Percentiles rank a stretch among this genome's conserved stretches.
Conservation (phyloP, 768 basidiomycete species). For the Lactarius akahatsu region DNA sequence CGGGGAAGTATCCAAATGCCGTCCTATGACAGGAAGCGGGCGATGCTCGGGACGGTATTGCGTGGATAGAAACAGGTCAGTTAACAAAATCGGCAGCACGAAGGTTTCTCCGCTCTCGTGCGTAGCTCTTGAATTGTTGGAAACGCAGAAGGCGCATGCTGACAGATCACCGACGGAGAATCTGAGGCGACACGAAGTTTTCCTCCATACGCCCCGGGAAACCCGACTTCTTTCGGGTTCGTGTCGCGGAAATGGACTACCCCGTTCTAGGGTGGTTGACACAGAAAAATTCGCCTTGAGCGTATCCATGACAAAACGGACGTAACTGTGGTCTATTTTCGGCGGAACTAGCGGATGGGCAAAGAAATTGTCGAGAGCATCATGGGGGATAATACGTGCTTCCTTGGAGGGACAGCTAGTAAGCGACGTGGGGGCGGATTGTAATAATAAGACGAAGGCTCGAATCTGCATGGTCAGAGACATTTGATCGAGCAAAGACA, state of each 20-base stretch:
- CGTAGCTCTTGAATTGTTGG: slow-evolving; percentile 15
- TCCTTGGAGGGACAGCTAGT: slow-evolving; percentile 32
- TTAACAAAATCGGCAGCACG: slow-evolving; percentile 69
- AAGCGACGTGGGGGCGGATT: slow-evolving; percentile 29
- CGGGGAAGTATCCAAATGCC: slow-evolving; percentile 11
- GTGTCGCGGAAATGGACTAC: slow-evolving; percentile 3
- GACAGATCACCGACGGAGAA: slow-evolving; percentile 54
- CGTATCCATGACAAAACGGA: slow-evolving; percentile 43
- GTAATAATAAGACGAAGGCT: slow-evolving; percentile 49
- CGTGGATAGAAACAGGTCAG: slow-evolving; percentile 61
- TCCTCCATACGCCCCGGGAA: slow-evolving; percentile 20
- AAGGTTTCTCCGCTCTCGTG: slow-evolving; percentile 28
- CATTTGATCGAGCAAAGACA: slow-evolving; percentile 35
- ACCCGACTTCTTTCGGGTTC: slow-evolving; percentile 7
- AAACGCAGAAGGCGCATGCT: slow-evolving; percentile 49
- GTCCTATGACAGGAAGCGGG: slow-evolving; percentile 38
- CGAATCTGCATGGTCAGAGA: slow-evolving; percentile 41
- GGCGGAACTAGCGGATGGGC: slow-evolving; percentile 60
- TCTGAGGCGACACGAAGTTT: slow-evolving; percentile 20
- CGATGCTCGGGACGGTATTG: slow-evolving; percentile 52
- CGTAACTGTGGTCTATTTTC: slow-evolving; percentile 46
- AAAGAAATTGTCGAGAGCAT: slow-evolving; percentile 46
- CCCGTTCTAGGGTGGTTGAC: slow-evolving; percentile 19
- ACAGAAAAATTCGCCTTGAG: slow-evolving; percentile 29
- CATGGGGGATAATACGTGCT: slow-evolving; percentile 6